phyloP scores from a whole-genome alignment of 1,139 yeast genomes.

The Kodamaea derodonti region DNA sequence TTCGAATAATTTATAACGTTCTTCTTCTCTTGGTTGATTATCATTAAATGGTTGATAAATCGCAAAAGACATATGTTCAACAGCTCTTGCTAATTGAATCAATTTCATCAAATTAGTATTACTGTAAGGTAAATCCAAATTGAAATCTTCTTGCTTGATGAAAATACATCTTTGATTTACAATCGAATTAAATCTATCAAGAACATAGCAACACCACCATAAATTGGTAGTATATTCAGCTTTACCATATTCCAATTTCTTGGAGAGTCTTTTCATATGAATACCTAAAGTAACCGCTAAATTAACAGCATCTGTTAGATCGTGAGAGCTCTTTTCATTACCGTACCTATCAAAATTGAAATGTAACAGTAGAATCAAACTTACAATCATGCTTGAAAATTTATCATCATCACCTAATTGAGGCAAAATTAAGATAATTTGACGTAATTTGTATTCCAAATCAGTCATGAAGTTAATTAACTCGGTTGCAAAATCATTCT shows the following conservation, averaged over 20 bases:
- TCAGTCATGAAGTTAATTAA: conserved; percentile 20
- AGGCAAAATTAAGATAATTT: conserved; percentile 28
- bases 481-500: conserved; percentile 6
- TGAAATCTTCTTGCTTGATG: conserved; percentile 32
- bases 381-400: conserved; percentile 25
- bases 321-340: conserved; percentile 35
- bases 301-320: conserved; percentile 29
- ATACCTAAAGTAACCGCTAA: conserved; percentile 29
- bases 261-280: conserved; percentile 27
- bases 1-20: conserved; percentile 18
- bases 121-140: conserved; percentile 23
- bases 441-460: conserved; percentile 36
- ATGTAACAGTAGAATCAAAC: conserved; percentile 27
- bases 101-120: conserved; percentile 23
- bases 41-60: conserved; percentile 28
- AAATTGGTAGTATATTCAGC: conserved; percentile 23
- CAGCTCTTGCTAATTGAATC: conserved; percentile 23
- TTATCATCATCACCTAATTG: conserved; percentile 38
- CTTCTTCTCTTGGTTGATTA: conserved; percentile 10
- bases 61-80: conserved; percentile 29
- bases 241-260: conserved; percentile 12
- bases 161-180: conserved; percentile 35
- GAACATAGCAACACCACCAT: conserved; percentile 36
- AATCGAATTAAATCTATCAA: conserved; percentile 36
- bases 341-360: conserved; percentile 30